phyloP scores from a whole-genome alignment of 345 rosid genomes.

The Geranium brycei region DNA sequence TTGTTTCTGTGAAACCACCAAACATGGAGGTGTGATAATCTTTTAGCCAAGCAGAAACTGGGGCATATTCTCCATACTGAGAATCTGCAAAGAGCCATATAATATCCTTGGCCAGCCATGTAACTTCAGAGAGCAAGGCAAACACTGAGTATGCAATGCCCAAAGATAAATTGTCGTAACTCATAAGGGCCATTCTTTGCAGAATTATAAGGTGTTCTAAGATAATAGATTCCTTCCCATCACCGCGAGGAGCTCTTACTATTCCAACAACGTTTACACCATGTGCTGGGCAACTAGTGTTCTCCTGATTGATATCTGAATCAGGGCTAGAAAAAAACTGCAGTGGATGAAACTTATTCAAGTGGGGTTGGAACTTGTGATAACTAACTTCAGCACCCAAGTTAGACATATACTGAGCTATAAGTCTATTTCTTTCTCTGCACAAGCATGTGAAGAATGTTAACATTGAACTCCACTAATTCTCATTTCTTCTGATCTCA shows the following conservation, averaged over 20 bases:
- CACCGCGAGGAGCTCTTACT: constrained; percentile 89
- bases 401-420: constrained; percentile 51
- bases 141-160: constrained; percentile 58
- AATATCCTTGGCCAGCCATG: constrained; percentile 90
- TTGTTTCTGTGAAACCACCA: constrained; percentile 19
- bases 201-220: constrained; percentile 72
- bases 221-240: constrained; percentile 86
- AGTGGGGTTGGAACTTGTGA: constrained; percentile 61
- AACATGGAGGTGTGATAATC: constrained; percentile 70
- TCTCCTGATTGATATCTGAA: constrained; percentile 27
- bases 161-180: constrained; percentile 47
- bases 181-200: constrained; percentile 31
- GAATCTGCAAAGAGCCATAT: constrained; percentile 87
- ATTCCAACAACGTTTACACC: constrained; percentile 48
- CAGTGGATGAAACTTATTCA: constrained; percentile 54
- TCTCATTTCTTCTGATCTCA: background rate
- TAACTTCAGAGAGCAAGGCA: constrained; percentile 66
- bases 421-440: constrained; percentile 49
- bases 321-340: constrained; percentile 59
- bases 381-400: constrained; percentile 76
- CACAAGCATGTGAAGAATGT: constrained; percentile 4
- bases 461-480: constrained; percentile 5
- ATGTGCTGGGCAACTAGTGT: constrained; percentile 42
- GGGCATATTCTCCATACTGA: constrained; percentile 60
- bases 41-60: constrained; percentile 77